Percentiles rank a stretch among this genome's conserved stretches.
These are phyloP conservation scores for Globisporangium spiculum DNA, from an alignment of 352 stramenopile genomes.

Conservation along the genomic window DNA sequence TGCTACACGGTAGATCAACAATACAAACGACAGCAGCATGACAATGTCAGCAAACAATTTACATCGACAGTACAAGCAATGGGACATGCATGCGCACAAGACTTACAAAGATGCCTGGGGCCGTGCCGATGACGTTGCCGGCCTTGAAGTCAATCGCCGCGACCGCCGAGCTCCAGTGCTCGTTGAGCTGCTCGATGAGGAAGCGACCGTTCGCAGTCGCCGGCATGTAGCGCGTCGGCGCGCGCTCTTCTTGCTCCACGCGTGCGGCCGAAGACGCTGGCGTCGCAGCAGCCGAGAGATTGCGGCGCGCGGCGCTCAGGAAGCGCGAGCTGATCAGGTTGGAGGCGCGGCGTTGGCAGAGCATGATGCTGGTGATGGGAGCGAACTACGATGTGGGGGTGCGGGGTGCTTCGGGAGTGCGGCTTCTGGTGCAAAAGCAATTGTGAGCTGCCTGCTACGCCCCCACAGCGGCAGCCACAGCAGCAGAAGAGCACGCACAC, in stretches of 20 bases:
- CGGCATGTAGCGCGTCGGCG: constrained; percentile 53
- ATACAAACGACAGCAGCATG: neutral
- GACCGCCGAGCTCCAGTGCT: constrained; percentile 73
- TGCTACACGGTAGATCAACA: constrained; percentile 21
- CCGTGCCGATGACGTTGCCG: constrained; percentile 68
- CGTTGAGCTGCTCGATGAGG: constrained; percentile 71
- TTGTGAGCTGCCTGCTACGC: constrained; percentile 3
- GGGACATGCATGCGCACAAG: neutral
- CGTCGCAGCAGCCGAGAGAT: constrained; percentile 36
- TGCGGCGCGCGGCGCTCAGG: constrained; percentile 29
- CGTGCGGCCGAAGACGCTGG: constrained; percentile 24
- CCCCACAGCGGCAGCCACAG: neutral
- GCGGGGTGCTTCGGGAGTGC: neutral
- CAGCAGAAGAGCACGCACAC: neutral
- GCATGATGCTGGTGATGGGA: constrained; percentile 20
- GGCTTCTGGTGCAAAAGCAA: constrained; percentile 15
- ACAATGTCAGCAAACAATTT: neutral
- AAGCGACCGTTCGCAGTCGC: constrained; percentile 60
- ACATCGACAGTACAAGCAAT: neutral
- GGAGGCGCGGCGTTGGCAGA: constrained; percentile 21
- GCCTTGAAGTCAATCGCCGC: constrained; percentile 61
- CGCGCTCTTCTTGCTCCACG: constrained; percentile 23
- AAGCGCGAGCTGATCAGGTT: constrained; percentile 23
- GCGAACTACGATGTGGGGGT: neutral
- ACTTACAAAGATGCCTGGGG: constrained; percentile 68